Evolutionary conservation across 306 rosid genomes (phyloP).

Genomic region (Sicyos edulis): DNA sequence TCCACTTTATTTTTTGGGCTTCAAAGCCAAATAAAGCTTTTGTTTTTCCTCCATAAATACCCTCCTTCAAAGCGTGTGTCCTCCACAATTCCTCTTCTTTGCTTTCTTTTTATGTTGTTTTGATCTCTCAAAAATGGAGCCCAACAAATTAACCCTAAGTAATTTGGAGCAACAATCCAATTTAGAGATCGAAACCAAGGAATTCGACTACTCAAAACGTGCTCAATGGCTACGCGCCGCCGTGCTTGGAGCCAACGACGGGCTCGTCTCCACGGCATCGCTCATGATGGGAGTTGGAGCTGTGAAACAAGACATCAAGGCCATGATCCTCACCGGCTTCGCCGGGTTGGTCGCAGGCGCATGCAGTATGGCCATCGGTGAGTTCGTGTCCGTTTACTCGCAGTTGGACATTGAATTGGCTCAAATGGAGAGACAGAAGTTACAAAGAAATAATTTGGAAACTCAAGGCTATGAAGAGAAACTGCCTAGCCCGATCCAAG

Average conservation of each 20-base stretch:
- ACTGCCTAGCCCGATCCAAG: slow-evolving; percentile 79
- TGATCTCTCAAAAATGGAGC: slow-evolving; percentile 26
- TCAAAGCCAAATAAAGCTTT: slow-evolving; percentile 20
- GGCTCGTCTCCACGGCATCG: slow-evolving; percentile 82
- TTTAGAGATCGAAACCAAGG: slow-evolving; percentile 35
- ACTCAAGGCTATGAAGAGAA: slow-evolving; percentile 28
- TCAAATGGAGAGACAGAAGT: slow-evolving; percentile 51
- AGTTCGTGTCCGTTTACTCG: slow-evolving; percentile 84
- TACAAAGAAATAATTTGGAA: slow-evolving; percentile 12
- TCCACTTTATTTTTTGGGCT: not conserved
- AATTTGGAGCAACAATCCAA: slow-evolving; percentile 48
- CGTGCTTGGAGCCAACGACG: slow-evolving; percentile 86
- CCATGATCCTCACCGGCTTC: slow-evolving; percentile 76
- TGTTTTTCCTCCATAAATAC: slow-evolving; percentile 55
- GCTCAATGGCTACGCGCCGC: slow-evolving; percentile 95
- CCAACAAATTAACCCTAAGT: slow-evolving; percentile 14
- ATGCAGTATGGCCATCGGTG: slow-evolving; percentile 95
- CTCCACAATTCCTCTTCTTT: slow-evolving; percentile 45
- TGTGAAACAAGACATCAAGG: slow-evolving; percentile 65
- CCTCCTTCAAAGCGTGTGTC: slow-evolving; percentile 61
- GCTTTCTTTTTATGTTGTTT: not conserved
- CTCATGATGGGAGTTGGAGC: slow-evolving; percentile 96
- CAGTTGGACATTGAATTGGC: slow-evolving; percentile 77
- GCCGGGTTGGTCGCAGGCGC: slow-evolving; percentile 87
- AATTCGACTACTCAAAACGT: slow-evolving; percentile 72